These are phyloP conservation scores for Fusarium chlamydosporum DNA, from an alignment of 2,329 filamentous ascomycete genomes.

Conservation along the genomic window DNA sequence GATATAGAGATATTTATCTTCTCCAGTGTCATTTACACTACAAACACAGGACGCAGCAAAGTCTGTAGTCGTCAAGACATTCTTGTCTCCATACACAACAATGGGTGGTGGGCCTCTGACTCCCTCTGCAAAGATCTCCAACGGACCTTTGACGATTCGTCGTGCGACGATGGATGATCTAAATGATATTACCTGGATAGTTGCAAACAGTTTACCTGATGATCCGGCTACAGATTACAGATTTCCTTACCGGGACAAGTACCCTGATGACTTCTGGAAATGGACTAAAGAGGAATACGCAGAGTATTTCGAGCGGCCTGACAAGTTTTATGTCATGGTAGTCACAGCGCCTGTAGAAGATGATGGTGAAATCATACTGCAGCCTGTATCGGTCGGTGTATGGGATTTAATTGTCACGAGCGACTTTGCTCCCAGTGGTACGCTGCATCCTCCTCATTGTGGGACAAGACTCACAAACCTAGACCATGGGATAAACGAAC, in stretches of 20 bases:
- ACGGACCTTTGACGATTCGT: background rate
- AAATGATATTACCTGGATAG: constrained; percentile 7
- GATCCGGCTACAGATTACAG: constrained; percentile 1
- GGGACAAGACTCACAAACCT: background rate
- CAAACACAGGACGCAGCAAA: accelerated
- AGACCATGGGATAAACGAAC: constrained; percentile 24
- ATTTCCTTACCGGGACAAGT: constrained; percentile 1
- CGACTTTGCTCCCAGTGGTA: constrained; percentile 11
- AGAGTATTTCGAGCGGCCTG: constrained; percentile 7
- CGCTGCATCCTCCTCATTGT: too few species aligned
- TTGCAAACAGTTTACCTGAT: background rate
- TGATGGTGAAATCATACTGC: background rate
- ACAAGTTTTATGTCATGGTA: constrained; percentile 1
- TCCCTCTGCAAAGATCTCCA: background rate
- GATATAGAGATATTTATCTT: too few species aligned
- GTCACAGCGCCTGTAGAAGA: background rate
- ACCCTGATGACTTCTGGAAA: constrained; percentile 12
- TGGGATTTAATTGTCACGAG: constrained; percentile 9
- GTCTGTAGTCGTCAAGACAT: too few species aligned
- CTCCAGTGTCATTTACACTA: background rate
- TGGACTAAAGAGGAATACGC: constrained; percentile 28
- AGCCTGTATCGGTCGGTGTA: background rate
- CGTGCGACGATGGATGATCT: constrained; percentile 5
- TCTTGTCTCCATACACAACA: background rate
- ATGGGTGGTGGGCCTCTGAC: constrained; percentile 7